These are phyloP conservation scores for Cudoniella acicularis DNA, from an alignment of 495 filamentous ascomycete species.

Conservation along the genomic window DNA sequence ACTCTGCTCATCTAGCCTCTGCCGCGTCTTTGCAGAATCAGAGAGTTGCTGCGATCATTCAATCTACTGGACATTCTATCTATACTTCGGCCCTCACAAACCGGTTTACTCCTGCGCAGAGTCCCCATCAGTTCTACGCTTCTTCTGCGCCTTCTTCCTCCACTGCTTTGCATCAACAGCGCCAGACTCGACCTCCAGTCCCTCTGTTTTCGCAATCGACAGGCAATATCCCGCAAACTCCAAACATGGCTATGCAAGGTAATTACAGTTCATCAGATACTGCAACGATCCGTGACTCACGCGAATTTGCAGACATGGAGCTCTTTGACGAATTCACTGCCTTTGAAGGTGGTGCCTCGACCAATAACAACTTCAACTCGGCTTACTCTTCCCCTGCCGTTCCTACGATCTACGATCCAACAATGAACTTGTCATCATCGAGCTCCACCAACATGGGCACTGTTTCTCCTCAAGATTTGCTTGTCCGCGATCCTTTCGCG, in stretches of 20 bases:
- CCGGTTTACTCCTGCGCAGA: conserved; percentile 48
- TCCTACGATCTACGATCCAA: conserved; percentile 41
- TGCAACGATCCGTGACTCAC: conserved; percentile 25
- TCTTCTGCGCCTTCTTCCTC: conserved; percentile 46
- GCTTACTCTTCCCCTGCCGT: conserved; percentile 48
- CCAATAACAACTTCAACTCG: conserved; percentile 19
- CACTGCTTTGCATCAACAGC: conserved; percentile 42
- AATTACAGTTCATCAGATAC: conserved; percentile 30
- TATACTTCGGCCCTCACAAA: conserved; percentile 55
- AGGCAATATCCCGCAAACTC: conserved; percentile 35
- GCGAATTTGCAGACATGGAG: conserved; percentile 39
- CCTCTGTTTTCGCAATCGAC: conserved; percentile 49
- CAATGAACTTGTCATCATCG: conserved; percentile 35
- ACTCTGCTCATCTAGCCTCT: conserved; percentile 35
- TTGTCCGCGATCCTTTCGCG: conserved; percentile 57
- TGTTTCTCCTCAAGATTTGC: conserved; percentile 81
- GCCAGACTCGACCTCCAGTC: conserved; percentile 45
- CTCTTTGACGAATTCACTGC: conserved; percentile 43
- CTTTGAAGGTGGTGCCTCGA: conserved; percentile 43
- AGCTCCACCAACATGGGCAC: conserved; percentile 54
- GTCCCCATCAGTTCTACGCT: conserved; percentile 47
- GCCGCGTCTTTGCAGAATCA: conserved; percentile 46
- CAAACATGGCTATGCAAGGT: conserved; percentile 41
- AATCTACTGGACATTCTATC: conserved; percentile 53
- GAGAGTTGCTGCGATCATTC: conserved; percentile 56